Evolutionary conservation across 805 yeast species (phyloP).

Genomic region (Candida pini): DNA sequence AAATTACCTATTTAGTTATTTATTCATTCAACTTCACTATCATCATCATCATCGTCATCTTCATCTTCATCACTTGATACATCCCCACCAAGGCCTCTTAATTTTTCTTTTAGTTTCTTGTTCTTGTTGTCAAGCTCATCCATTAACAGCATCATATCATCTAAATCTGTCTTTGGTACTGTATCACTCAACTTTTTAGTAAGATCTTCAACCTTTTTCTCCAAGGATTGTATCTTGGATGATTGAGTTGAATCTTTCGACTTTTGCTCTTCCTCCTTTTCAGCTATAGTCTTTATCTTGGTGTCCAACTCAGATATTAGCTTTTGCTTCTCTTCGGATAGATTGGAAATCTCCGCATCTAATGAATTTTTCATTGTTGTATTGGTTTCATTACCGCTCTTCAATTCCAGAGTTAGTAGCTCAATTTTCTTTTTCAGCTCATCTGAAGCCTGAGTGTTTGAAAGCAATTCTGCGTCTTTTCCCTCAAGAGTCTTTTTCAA

Average conservation of each 20-base stretch:
- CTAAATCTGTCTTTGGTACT: slow-evolving; percentile 53
- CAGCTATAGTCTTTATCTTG: slow-evolving; percentile 11
- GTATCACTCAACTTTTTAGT: slow-evolving; percentile 11
- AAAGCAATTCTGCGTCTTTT: no score
- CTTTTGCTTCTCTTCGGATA: slow-evolving; percentile 4
- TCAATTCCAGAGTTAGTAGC: no score
- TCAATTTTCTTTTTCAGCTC: slow-evolving; percentile 2
- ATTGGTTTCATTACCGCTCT: not conserved
- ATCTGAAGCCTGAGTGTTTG: no score
- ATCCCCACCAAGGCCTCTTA: slow-evolving; percentile 50
- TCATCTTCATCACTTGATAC: slow-evolving; percentile 69
- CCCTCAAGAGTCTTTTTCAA: no score
- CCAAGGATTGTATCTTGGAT: slow-evolving; percentile 1
- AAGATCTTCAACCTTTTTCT: slow-evolving; percentile 3
- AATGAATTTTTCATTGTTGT: slow-evolving; percentile 2
- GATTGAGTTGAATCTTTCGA: not conserved
- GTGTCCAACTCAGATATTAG: slow-evolving; percentile 1
- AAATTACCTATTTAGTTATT: no score
- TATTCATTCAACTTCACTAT: slow-evolving; percentile 35
- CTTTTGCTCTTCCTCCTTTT: not conserved
- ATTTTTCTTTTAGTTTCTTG: slow-evolving; percentile 46
- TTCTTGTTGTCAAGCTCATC: slow-evolving; percentile 72
- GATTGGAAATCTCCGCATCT: slow-evolving; percentile 1
- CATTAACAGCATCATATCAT: slow-evolving; percentile 71
- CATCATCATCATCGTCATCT: slow-evolving; percentile 59